Percentiles rank a stretch among this genome's conserved stretches.
These are phyloP conservation scores for Solanum infundibuliforme DNA, from an alignment of 257 asterid species.

Conservation along the genomic window DNA sequence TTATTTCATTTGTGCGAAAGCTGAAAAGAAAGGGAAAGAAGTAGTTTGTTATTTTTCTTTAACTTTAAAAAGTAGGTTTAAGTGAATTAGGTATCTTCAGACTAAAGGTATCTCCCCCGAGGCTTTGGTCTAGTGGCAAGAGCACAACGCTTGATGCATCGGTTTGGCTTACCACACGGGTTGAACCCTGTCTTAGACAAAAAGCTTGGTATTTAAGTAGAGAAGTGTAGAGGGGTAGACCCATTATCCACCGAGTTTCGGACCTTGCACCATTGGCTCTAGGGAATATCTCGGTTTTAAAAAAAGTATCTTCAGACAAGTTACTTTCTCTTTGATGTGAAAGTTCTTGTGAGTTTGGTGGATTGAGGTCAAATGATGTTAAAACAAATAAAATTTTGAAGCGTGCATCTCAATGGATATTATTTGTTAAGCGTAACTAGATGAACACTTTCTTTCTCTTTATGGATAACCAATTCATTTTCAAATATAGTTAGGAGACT, in stretches of 20 bases:
- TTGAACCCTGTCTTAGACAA: background rate
- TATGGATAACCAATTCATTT: background rate
- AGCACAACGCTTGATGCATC: background rate
- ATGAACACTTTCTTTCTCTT: background rate
- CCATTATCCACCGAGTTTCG: background rate
- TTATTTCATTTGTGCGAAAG: background rate
- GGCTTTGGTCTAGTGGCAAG: background rate
- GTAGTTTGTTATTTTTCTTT: background rate
- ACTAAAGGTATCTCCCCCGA: background rate
- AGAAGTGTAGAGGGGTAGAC: background rate
- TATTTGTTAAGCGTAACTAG: background rate
- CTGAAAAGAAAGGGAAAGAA: background rate
- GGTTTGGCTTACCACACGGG: background rate
- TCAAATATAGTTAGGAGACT: background rate
- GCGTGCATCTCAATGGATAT: background rate
- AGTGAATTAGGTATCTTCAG: background rate
- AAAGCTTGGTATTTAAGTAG: background rate
- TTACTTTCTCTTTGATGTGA: background rate
- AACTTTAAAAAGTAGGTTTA: background rate
- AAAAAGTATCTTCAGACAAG: background rate
- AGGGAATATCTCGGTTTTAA: background rate
- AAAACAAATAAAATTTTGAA: background rate
- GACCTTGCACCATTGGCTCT: background rate
- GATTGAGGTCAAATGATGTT: background rate
- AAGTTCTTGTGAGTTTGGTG: background rate